Percentiles rank a stretch among this genome's conserved stretches.
Conservation (phyloP, 1,284 basidiomycete species). For the Fomes fomentarius region DNA sequence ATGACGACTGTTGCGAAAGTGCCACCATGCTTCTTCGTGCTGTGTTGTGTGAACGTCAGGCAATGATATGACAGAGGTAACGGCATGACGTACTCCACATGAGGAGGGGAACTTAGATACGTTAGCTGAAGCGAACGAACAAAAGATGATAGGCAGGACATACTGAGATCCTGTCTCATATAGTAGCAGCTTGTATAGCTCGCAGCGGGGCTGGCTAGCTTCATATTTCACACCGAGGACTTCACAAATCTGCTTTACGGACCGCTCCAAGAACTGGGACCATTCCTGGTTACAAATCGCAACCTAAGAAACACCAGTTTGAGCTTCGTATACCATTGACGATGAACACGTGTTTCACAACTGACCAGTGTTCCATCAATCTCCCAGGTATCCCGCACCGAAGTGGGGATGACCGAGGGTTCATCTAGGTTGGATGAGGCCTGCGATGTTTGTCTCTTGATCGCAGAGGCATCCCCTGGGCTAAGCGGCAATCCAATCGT, state of each 20-base stretch:
- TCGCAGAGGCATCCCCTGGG: conserved; percentile 20
- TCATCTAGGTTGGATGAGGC: conserved; percentile 36
- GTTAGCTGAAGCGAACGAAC: not conserved
- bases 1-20: conserved; percentile 51
- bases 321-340: too few species aligned
- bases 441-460: conserved; percentile 35
- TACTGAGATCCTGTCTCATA: conserved; percentile 52
- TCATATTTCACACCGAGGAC: conserved; percentile 16
- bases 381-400: conserved; percentile 32
- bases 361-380: conserved; percentile 26
- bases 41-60: conserved; percentile 15
- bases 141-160: conserved; percentile 20
- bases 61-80: not conserved
- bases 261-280: too few species aligned
- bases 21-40: conserved; percentile 42
- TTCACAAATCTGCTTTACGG: conserved; percentile 34
- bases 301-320: too few species aligned
- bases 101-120: not conserved
- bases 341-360: not conserved
- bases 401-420: conserved; percentile 24
- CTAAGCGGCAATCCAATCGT: conserved; percentile 42
- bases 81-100: not conserved
- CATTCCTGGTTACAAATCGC: too few species aligned
- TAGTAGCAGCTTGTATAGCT: conserved; percentile 48
- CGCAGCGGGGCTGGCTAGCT: conserved; percentile 33